Evolutionary conservation across 208 protist species (phyloP).

Genomic region (Phytomonas sp.): DNA sequence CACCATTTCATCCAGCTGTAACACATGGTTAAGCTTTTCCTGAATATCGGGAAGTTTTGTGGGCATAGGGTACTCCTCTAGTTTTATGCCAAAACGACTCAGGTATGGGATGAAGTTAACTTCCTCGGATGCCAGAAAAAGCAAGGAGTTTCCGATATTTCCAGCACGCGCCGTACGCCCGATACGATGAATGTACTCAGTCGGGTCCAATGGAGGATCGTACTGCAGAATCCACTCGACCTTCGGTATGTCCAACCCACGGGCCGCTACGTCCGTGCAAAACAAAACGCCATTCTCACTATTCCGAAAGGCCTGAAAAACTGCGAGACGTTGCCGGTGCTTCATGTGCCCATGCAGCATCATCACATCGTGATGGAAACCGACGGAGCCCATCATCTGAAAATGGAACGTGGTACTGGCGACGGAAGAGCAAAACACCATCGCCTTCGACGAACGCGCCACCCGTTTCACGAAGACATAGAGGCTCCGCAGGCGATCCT

Average conservation of each 20-base stretch:
- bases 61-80: constrained; percentile 71
- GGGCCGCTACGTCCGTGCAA: constrained; percentile 92
- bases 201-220: constrained; percentile 93
- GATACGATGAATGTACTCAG: constrained; percentile 95
- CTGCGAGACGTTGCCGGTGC: constrained; percentile 89
- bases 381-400: constrained; percentile 98
- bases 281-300: constrained; percentile 89
- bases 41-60: constrained; percentile 66
- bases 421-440: constrained; percentile 97
- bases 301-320: constrained; percentile 86
- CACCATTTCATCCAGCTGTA: constrained; percentile 80
- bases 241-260: constrained; percentile 93
- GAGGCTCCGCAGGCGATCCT: constrained; percentile 71
- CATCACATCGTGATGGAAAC: constrained; percentile 94
- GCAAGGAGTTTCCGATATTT: constrained; percentile 82
- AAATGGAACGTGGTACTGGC: constrained; percentile 96
- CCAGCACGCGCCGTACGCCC: constrained; percentile 94
- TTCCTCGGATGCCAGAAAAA: constrained; percentile 92
- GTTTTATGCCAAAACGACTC: constrained; percentile 58
- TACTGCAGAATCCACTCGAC: constrained; percentile 98
- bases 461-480: constrained; percentile 97
- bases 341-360: constrained; percentile 95
- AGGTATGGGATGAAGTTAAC: constrained; percentile 85
- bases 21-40: constrained; percentile 81
- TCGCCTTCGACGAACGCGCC: constrained; percentile 92